These are phyloP conservation scores for Sicyos baderoa DNA, from an alignment of 306 rosid species.

Conservation along the genomic window DNA sequence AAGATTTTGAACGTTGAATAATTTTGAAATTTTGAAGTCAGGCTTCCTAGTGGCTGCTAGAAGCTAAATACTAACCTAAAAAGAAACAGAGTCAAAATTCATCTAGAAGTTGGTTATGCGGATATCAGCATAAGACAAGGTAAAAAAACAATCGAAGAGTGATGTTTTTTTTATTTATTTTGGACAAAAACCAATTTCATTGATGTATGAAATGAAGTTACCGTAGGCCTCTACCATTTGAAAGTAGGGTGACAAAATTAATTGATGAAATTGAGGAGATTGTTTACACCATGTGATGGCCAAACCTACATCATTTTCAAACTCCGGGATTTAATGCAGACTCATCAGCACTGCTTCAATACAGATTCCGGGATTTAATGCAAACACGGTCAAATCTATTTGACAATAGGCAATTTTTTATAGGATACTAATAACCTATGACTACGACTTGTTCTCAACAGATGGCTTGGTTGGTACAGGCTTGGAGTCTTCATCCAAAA, in stretches of 20 bases:
- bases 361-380: neutral
- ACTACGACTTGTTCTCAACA: too few relatives aligned
- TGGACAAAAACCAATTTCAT: neutral
- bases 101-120: neutral
- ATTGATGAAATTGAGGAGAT: too few relatives aligned
- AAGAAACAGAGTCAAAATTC: conserved; percentile 6
- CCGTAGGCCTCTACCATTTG: too few relatives aligned
- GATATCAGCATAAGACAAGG: neutral
- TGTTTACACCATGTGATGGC: too few relatives aligned
- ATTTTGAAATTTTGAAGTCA: neutral
- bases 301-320: too few relatives aligned
- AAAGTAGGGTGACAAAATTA: too few relatives aligned
- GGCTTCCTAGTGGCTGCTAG: neutral
- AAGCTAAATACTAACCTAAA: conserved; percentile 2
- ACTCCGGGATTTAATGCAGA: too few relatives aligned
- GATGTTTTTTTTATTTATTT: too few relatives aligned
- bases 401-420: neutral
- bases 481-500: too few relatives aligned
- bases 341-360: neutral
- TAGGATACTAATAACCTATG: neutral
- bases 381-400: neutral
- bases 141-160: neutral
- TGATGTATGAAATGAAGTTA: too few relatives aligned
- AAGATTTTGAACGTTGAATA: neutral
- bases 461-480: too few relatives aligned